A percentile compares a stretch with the other conserved stretches of the same genome.
Evolutionary conservation across 177 flowering plant genomes (phyloP).

Genomic region (Vitis hybrid): DNA sequence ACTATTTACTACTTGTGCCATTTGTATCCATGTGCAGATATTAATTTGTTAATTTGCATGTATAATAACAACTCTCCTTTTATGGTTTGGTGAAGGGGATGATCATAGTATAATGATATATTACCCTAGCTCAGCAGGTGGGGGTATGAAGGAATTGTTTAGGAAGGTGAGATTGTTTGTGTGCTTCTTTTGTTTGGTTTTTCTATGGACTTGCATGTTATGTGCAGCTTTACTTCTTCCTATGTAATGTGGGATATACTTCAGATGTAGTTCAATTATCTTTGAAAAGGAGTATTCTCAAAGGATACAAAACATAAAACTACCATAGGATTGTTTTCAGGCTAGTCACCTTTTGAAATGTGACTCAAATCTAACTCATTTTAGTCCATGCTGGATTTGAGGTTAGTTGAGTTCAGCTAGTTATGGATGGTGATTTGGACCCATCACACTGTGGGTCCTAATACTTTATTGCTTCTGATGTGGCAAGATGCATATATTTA

Average conservation of each 20-base stretch:
- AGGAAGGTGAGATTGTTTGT: constrained; percentile 64
- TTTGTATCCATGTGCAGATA: neutral
- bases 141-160: constrained; percentile 97
- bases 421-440: too few species aligned
- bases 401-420: too few species aligned
- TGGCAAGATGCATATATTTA: too few species aligned
- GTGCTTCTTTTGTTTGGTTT: neutral
- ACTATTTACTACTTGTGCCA: neutral
- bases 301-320: too few species aligned
- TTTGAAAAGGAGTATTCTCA: too few species aligned
- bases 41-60: constrained; percentile 5
- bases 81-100: constrained; percentile 63
- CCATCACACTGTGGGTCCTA: too few species aligned
- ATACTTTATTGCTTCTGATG: too few species aligned
- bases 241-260: neutral
- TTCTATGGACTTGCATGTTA: neutral
- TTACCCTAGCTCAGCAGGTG: constrained; percentile 98
- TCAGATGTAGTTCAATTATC: neutral
- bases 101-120: constrained; percentile 98
- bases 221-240: neutral
- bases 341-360: too few species aligned
- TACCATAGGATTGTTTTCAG: too few species aligned
- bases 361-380: too few species aligned
- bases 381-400: too few species aligned
- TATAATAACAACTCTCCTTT: constrained; percentile 9